A percentile compares a stretch with the other conserved stretches of the same genome.
Conservation (phyloP, 176 grass and related monocot species). For the Eragrostis curvula region DNA sequence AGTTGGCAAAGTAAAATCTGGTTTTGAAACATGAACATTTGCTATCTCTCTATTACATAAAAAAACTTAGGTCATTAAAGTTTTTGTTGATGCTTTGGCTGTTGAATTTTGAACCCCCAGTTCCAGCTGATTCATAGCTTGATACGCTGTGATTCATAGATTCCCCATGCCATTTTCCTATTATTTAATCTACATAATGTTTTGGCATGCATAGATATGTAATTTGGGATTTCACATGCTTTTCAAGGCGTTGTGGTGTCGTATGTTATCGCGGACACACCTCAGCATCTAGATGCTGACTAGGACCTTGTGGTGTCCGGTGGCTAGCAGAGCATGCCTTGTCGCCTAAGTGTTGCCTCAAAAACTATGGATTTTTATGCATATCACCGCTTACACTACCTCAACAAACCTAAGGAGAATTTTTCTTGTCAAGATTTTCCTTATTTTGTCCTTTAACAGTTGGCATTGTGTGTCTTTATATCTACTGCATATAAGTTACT, state of each 20-base stretch:
- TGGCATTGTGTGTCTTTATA: slow-evolving; percentile 8
- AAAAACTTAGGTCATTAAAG: background rate
- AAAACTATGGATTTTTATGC: too few species aligned
- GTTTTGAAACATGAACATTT: slow-evolving; percentile 22
- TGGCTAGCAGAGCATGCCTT: too few species aligned
- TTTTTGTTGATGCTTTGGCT: slow-evolving; percentile 4
- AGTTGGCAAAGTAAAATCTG: slow-evolving; percentile 1
- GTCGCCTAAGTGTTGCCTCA: too few species aligned
- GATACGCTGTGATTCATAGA: background rate
- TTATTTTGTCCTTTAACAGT: background rate
- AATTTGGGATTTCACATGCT: background rate
- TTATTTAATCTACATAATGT: background rate
- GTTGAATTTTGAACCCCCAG: background rate
- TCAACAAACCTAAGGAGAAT: background rate
- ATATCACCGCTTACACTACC: too few species aligned
- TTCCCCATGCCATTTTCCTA: background rate
- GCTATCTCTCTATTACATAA: slow-evolving; percentile 18
- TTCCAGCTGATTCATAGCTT: background rate
- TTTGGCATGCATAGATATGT: background rate
- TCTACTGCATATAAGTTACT: slow-evolving; percentile 1
- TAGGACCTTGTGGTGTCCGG: too few species aligned
- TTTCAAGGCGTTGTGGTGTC: background rate
- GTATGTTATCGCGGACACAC: background rate
- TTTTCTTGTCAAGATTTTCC: background rate
- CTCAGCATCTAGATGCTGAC: too few species aligned